Evolutionary conservation across 768 basidiomycete species (phyloP).

Genomic region (Lentinula sp.): DNA sequence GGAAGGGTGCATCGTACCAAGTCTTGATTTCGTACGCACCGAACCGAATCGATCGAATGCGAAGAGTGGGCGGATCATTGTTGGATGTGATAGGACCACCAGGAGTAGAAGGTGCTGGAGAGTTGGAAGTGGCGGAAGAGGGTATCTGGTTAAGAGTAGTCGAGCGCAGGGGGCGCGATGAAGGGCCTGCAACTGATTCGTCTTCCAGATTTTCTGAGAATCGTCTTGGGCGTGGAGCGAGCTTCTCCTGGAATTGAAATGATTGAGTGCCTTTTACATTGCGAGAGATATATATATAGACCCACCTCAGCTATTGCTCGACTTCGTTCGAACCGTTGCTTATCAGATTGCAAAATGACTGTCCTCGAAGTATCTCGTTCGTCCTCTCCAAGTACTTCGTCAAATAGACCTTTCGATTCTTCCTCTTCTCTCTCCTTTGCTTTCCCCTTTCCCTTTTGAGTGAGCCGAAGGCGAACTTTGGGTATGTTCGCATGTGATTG

Average conservation of each 20-base stretch:
- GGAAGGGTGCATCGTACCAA: slow-evolving; percentile 99
- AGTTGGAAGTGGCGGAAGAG: slow-evolving; percentile 28
- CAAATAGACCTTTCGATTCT: slow-evolving; percentile 62
- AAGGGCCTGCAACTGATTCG: slow-evolving; percentile 41
- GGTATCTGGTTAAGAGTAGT: slow-evolving; percentile 36
- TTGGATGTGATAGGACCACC: slow-evolving; percentile 23
- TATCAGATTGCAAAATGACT: slow-evolving; percentile 51
- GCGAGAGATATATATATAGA: slow-evolving; percentile 1
- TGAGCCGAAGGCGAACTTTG: slow-evolving; percentile 47
- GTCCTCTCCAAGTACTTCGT: slow-evolving; percentile 63
- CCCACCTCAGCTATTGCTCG: slow-evolving; percentile 70
- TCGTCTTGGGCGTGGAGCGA: slow-evolving; percentile 32
- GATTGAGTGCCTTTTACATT: slow-evolving; percentile 6
- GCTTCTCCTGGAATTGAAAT: slow-evolving; percentile 35
- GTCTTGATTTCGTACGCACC: slow-evolving; percentile 92
- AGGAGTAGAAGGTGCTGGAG: slow-evolving; percentile 36
- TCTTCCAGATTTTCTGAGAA: slow-evolving; percentile 14
- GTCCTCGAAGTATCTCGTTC: slow-evolving; percentile 77
- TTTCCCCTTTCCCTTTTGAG: slow-evolving; percentile 57
- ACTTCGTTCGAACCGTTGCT: slow-evolving; percentile 67
- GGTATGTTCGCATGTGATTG: slow-evolving; percentile 27
- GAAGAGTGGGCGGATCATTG: slow-evolving; percentile 32
- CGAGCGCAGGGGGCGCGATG: slow-evolving; percentile 60
- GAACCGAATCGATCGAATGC: slow-evolving; percentile 86
- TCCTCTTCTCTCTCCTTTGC: slow-evolving; percentile 68